A percentile compares a stretch with the other conserved stretches of the same genome.
These are phyloP conservation scores for Pholiota molesta DNA, from an alignment of 768 basidiomycete species.

Conservation along the genomic window DNA sequence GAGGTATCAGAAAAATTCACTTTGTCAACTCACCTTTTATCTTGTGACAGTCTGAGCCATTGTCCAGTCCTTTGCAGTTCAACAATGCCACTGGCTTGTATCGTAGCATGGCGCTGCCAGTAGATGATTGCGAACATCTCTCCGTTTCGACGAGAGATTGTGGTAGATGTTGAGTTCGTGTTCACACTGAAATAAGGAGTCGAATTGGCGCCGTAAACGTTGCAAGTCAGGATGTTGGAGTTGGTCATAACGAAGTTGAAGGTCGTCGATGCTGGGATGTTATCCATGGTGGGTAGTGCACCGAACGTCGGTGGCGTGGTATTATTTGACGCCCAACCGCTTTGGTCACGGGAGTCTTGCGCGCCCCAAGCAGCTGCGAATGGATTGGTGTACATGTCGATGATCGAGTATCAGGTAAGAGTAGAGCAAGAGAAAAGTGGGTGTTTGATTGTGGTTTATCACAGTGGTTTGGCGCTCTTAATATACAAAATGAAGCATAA, in stretches of 20 bases:
- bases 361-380: slow-evolving; percentile 14
- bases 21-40: slow-evolving; percentile 37
- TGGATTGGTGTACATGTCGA: slow-evolving; percentile 14
- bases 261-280: slow-evolving; percentile 34
- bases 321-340: slow-evolving; percentile 5
- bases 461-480: not conserved
- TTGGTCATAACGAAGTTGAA: slow-evolving; percentile 45
- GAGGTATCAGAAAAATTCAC: not conserved
- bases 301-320: slow-evolving; percentile 17
- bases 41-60: slow-evolving; percentile 47
- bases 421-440: not conserved
- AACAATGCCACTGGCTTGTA: slow-evolving; percentile 41
- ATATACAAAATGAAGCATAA: not conserved
- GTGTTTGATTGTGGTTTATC: not conserved
- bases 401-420: not conserved
- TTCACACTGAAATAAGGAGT: slow-evolving; percentile 41
- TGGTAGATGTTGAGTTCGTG: slow-evolving; percentile 38
- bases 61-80: slow-evolving; percentile 37
- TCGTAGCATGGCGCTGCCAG: slow-evolving; percentile 37
- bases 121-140: slow-evolving; percentile 42
- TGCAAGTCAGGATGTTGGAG: slow-evolving; percentile 45
- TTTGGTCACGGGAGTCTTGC: slow-evolving; percentile 5
- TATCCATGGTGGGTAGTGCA: slow-evolving; percentile 18
- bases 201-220: slow-evolving; percentile 42
- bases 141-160: slow-evolving; percentile 40